Evolutionary conservation across 257 asterid species (phyloP).

Genomic region (Rubia yunnanensis): DNA sequence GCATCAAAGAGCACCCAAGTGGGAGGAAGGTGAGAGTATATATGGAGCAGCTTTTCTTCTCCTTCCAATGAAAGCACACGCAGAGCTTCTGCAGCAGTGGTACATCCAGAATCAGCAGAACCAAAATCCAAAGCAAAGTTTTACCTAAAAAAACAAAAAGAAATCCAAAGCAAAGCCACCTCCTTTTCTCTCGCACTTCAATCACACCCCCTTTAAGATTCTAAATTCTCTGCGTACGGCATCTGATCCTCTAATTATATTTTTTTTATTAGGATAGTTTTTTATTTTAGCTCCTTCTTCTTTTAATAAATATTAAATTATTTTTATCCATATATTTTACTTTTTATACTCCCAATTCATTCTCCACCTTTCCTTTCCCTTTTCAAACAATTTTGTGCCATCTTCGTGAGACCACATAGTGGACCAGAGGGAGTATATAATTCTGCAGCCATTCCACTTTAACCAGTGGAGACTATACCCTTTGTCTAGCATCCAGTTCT

Average conservation of each 20-base stretch:
- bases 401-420: no score
- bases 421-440: no score
- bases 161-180: slow-evolving; percentile 10
- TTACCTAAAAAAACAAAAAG: neutral
- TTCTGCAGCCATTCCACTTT: no score
- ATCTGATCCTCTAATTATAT: no score
- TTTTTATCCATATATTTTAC: no score
- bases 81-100: neutral
- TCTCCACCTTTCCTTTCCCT: no score
- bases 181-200: slow-evolving; percentile 3
- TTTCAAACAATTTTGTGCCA: no score
- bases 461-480: no score
- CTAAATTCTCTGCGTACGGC: neutral
- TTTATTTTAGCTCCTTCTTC: no score
- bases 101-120: neutral
- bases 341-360: no score
- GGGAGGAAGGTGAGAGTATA: neutral
- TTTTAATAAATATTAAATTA: no score
- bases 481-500: neutral
- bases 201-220: neutral
- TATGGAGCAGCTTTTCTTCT: neutral
- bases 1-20: neutral
- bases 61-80: neutral
- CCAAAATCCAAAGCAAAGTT: neutral
- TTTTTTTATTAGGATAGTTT: no score